Evolutionary conservation across 352 stramenopile species (phyloP).

Genomic region (Pythium apleroticum): DNA sequence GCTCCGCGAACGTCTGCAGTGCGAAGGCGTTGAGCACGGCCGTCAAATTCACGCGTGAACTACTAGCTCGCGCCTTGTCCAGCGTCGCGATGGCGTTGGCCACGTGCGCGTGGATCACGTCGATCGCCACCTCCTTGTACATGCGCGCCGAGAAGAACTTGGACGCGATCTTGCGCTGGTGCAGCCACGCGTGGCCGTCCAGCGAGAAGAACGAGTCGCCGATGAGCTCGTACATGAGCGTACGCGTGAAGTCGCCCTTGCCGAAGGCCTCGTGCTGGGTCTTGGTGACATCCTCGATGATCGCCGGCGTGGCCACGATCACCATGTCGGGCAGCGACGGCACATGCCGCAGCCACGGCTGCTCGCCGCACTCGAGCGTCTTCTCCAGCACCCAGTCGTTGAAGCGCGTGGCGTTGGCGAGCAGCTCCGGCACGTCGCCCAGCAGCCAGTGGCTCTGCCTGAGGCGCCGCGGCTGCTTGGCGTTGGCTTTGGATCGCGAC

Average conservation of each 20-base stretch:
- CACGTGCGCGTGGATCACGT: slow-evolving; percentile 17
- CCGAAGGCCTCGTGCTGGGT: slow-evolving; percentile 21
- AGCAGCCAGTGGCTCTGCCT: slow-evolving; percentile 4
- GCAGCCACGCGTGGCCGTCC: slow-evolving; percentile 21
- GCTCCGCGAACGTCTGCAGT: slow-evolving; percentile 28
- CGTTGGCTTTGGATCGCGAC: not conserved
- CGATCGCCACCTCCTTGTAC: slow-evolving; percentile 6
- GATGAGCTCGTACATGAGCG: slow-evolving; percentile 17
- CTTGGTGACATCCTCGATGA: slow-evolving; percentile 23
- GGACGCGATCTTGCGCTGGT: slow-evolving; percentile 20
- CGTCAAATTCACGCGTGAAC: slow-evolving; percentile 16
- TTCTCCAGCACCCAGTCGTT: slow-evolving; percentile 24
- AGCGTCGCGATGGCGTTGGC: slow-evolving; percentile 1
- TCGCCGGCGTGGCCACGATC: slow-evolving; percentile 14
- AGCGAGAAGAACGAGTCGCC: slow-evolving; percentile 22
- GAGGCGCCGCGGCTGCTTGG: not conserved
- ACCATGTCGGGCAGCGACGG: slow-evolving; percentile 19
- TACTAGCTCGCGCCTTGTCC: not conserved
- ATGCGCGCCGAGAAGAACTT: slow-evolving; percentile 20
- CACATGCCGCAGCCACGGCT: slow-evolving; percentile 14
- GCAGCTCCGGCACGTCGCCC: slow-evolving; percentile 7
- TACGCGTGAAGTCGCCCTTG: slow-evolving; percentile 14
- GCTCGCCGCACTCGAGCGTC: slow-evolving; percentile 4
- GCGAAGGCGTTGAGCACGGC: slow-evolving; percentile 23
- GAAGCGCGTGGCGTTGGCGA: slow-evolving; percentile 12